Conservation (phyloP, 1,284 basidiomycete species). For the Microbotryum intermedium region DNA sequence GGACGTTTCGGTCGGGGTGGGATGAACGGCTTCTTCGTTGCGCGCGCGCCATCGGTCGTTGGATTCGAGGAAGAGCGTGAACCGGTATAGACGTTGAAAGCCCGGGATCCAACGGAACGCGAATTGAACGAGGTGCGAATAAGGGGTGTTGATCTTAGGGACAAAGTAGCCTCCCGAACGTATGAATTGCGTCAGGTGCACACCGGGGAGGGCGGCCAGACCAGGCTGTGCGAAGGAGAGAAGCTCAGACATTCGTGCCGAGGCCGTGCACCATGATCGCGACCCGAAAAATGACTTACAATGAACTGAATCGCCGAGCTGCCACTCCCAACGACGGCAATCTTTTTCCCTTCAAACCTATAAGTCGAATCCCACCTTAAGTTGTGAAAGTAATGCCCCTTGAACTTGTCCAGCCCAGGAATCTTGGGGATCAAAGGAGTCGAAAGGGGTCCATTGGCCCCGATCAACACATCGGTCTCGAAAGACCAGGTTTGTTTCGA, state of each 20-base stretch:
- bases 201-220: neutral
- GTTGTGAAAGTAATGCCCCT: conserved; percentile 51
- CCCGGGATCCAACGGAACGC: conserved; percentile 48
- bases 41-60: neutral
- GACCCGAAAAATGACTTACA: too few species aligned
- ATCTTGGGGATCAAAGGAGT: conserved; percentile 46
- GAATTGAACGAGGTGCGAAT: conserved; percentile 40
- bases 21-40: conserved; percentile 1
- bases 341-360: conserved; percentile 5
- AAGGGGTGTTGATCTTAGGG: neutral
- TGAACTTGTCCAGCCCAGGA: conserved; percentile 46
- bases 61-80: conserved; percentile 36
- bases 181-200: conserved; percentile 3
- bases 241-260: too few species aligned
- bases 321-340: conserved; percentile 9
- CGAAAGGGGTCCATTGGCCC: conserved; percentile 45
- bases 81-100: conserved; percentile 46
- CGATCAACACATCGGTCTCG: conserved; percentile 41
- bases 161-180: conserved; percentile 12
- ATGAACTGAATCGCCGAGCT: conserved; percentile 8
- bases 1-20: conserved; percentile 34
- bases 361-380: conserved; percentile 52
- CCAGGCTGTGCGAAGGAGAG: neutral
- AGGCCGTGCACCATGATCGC: too few species aligned
- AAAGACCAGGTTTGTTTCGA: conserved; percentile 27